These are phyloP conservation scores for Aspergillus novofumigatus DNA, from an alignment of 2,329 filamentous ascomycete genomes.

Conservation along the genomic window DNA sequence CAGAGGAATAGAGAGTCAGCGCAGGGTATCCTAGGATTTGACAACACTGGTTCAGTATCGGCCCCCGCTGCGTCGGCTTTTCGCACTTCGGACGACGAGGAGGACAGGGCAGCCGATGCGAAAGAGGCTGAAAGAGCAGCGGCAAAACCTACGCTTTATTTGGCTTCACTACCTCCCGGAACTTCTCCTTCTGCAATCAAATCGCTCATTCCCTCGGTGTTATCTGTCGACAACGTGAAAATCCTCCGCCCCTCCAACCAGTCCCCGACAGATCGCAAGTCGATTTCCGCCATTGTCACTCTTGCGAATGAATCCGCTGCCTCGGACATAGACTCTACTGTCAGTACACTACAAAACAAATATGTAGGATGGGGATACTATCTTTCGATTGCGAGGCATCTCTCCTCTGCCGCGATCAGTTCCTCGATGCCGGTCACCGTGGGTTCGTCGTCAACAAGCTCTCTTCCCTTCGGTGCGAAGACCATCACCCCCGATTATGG, in stretches of 20 bases:
- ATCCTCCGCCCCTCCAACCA: constrained; percentile 56
- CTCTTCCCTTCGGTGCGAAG: constrained; percentile 75
- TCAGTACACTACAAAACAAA: constrained; percentile 73
- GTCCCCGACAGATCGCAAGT: constrained; percentile 59
- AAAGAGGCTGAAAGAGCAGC: constrained; percentile 45
- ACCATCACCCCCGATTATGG: constrained; percentile 49
- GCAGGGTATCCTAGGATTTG: constrained; percentile 40
- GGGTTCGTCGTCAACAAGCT: constrained; percentile 46
- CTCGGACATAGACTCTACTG: constrained; percentile 75
- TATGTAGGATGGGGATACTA: constrained; percentile 85
- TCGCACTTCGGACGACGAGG: constrained; percentile 41
- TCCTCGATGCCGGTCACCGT: constrained; percentile 48
- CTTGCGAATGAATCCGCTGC: constrained; percentile 75
- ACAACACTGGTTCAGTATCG: constrained; percentile 23
- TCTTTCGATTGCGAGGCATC: constrained; percentile 72
- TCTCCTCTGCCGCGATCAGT: constrained; percentile 70
- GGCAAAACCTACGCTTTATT: constrained; percentile 53
- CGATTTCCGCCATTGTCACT: constrained; percentile 73
- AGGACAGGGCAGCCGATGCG: constrained; percentile 36
- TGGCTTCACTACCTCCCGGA: constrained; percentile 51
- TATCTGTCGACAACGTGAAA: constrained; percentile 70
- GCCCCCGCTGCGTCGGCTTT: constrained; percentile 37
- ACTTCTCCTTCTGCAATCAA: constrained; percentile 50
- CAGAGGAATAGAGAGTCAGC: constrained; percentile 37
- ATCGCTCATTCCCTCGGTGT: constrained; percentile 46